phyloP scores from a whole-genome alignment of 257 asterid species.

The Capsicum chinense region DNA sequence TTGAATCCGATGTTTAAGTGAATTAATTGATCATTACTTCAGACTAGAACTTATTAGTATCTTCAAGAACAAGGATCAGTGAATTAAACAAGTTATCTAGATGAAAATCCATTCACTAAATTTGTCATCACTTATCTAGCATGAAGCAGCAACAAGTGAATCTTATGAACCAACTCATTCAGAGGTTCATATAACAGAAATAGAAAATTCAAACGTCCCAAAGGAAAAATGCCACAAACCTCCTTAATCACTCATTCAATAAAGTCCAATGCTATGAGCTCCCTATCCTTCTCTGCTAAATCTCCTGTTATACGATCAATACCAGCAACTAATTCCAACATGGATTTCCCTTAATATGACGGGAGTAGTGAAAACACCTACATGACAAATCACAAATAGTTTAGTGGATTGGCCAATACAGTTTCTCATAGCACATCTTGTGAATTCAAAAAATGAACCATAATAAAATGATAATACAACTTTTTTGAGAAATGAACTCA shows the following conservation, averaged over 20 bases:
- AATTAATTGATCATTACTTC: too few relatives aligned
- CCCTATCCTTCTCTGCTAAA: slow-evolving; percentile 68
- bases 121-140: not conserved
- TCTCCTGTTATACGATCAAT: slow-evolving; percentile 96
- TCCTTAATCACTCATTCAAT: slow-evolving; percentile 73
- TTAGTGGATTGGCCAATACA: not conserved
- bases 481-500: not conserved
- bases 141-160: not conserved
- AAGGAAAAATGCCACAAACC: slow-evolving; percentile 45
- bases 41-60: too few relatives aligned
- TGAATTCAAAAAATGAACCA: not conserved
- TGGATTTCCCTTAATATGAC: slow-evolving; percentile 72
- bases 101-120: not conserved
- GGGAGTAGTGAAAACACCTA: slow-evolving; percentile 93
- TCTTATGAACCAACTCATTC: not conserved
- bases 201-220: slow-evolving; percentile 17
- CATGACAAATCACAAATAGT: not conserved
- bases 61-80: too few relatives aligned
- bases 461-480: not conserved
- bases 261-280: slow-evolving; percentile 78
- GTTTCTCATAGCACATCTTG: not conserved
- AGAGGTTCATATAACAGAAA: not conserved
- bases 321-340: slow-evolving; percentile 98
- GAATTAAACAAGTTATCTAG: too few relatives aligned
- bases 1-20: too few relatives aligned